Conservation (phyloP, 805 yeast species). For the Yamadazyma laniorum region DNA sequence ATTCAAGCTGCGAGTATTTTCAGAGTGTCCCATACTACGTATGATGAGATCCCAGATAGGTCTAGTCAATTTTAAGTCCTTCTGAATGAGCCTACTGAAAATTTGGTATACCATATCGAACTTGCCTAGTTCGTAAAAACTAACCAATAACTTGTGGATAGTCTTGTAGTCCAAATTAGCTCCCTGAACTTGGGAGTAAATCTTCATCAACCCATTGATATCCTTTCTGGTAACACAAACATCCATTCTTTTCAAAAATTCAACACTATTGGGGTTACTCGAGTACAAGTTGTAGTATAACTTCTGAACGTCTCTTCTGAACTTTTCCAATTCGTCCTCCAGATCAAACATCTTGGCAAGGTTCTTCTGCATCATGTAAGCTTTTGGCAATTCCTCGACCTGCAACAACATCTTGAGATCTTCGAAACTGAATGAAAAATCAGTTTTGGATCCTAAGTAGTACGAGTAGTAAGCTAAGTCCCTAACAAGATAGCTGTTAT, state of each 20-base stretch:
- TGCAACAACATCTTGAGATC: constrained; percentile 24
- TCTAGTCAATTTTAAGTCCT: constrained; percentile 12
- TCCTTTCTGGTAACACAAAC: constrained; percentile 19
- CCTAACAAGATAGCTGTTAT: background rate
- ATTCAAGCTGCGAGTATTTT: constrained; percentile 22
- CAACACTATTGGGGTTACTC: constrained; percentile 28
- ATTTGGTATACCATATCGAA: constrained; percentile 39
- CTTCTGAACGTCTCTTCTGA: constrained; percentile 2
- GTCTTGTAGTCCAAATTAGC: constrained; percentile 41
- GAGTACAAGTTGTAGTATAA: background rate
- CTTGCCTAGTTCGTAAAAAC: constrained; percentile 36
- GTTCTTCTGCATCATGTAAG: background rate
- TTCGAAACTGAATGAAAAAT: constrained; percentile 20
- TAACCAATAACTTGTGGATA: constrained; percentile 45
- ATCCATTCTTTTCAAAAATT: constrained; percentile 23
- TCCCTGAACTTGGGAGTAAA: constrained; percentile 23
- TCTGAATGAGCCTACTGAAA: constrained; percentile 34
- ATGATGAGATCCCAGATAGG: constrained; percentile 60
- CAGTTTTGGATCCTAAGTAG: constrained; percentile 26
- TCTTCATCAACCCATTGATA: constrained; percentile 13
- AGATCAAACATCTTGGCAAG: constrained; percentile 1
- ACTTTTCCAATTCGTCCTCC: constrained; percentile 7
- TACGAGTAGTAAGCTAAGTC: constrained; percentile 36
- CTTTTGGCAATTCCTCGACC: background rate
- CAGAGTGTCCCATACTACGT: constrained; percentile 43